These are phyloP conservation scores for Gnaphalium uliginosum DNA, from an alignment of 129 eudicot species.

Conservation along the genomic window DNA sequence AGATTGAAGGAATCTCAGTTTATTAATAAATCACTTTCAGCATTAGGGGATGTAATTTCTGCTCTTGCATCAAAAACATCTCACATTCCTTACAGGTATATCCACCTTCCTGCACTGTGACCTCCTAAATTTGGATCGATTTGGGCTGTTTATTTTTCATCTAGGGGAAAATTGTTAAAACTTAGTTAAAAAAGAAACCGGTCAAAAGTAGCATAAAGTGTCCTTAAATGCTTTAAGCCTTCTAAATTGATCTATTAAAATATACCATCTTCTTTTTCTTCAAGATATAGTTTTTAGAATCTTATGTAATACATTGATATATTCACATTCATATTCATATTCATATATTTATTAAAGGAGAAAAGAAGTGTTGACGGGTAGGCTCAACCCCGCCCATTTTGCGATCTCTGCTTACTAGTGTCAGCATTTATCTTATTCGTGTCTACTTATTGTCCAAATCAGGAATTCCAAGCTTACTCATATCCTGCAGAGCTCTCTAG, in stretches of 20 bases:
- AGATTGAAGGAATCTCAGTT: conserved; percentile 92
- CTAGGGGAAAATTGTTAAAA: background rate
- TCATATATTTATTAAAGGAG: too few species aligned
- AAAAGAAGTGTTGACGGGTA: background rate
- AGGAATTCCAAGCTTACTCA: conserved; percentile 99
- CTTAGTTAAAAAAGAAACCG: background rate
- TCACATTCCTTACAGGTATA: conserved; percentile 90
- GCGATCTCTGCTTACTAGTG: background rate
- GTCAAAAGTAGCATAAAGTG: background rate
- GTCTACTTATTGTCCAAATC: conserved; percentile 30
- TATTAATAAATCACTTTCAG: conserved; percentile 87
- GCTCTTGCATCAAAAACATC: conserved; percentile 94
- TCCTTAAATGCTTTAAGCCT: background rate
- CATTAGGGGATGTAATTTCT: conserved; percentile 93
- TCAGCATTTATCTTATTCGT: background rate
- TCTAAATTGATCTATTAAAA: background rate
- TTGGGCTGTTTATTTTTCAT: background rate
- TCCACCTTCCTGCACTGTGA: conserved; percentile 18
- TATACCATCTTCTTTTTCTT: background rate
- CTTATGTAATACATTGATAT: background rate
- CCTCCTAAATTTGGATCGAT: conserved; percentile 2
- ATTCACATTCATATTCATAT: too few species aligned
- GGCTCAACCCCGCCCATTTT: background rate
- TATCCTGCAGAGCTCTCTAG: conserved; percentile 94
- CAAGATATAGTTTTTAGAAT: background rate